Base-by-base conservation (phyloP, 164 flowering plant species). In the Platanus orientalis region DNA sequence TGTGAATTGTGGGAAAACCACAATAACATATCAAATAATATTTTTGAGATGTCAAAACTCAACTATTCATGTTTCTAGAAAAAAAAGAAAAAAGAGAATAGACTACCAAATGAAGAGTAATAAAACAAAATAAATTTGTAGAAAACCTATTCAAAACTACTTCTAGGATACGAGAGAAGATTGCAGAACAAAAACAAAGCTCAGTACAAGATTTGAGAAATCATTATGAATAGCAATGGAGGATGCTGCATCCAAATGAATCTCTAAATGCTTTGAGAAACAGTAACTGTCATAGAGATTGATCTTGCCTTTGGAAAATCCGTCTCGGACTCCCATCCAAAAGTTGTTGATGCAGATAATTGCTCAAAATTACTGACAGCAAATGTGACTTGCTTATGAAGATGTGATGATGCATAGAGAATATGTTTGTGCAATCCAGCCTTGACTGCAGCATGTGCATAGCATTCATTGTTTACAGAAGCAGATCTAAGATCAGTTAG, bases 401-500 rank as follows among this genome's bases (percentile, higher is more conserved):
- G 83, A 23, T 64, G 70, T 0, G 64, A 77, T 1, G 98, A 92
- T 20, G 74, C 65, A 73, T 88, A 82, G 6, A 84, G 81, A 59
- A 92, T 72, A 44, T 86, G 85, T 54, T 86, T 83, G 50, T 90
- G 78, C 71, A 92, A 54, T 23, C 71, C 79, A 27, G 77, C 84
- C 65, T 80, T 81, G 1, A 84, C 62, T 19, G 90, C 83, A 29
- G 85, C 79, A 55, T 34, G 80, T 14, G 96, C 90, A 73, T 90
- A 92, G 62, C 90, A 88, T 21, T 88, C 89, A 61, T 92, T 92
- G 71, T 88, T 92, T 20, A 84, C 93, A 16, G 89, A 79, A n/a
- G 96, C 92, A 23, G 98, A 90, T 60, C 96, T 77, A 48, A 92
- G 79, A 53, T 92, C 96, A 7, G 96, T 92, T 30, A 92, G 44